Conservation (phyloP, 2,329 filamentous ascomycete species). For the Fusarium dlaminii region DNA sequence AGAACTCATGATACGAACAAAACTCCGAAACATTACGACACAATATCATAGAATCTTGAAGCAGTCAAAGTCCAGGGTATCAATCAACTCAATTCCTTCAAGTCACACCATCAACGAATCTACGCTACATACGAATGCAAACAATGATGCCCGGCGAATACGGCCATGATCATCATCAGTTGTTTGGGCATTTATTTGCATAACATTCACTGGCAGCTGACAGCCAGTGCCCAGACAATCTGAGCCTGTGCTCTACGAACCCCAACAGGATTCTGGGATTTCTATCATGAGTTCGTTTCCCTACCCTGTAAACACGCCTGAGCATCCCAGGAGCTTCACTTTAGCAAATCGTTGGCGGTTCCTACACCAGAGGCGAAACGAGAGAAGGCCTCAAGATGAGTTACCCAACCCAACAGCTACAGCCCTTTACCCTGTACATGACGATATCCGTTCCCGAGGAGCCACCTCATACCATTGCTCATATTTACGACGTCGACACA, state of each 20-base stretch:
- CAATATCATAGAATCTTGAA: not conserved
- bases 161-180: not conserved
- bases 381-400: constrained; percentile 17
- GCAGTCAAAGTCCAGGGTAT: not conserved
- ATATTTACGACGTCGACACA: constrained; percentile 22
- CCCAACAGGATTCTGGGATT: not conserved
- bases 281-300: not conserved
- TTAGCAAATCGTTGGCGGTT: not conserved
- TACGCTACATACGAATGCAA: not conserved
- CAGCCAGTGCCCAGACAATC: not conserved
- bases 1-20: constrained; percentile 10
- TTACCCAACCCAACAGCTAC: constrained; percentile 25
- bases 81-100: not conserved
- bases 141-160: not conserved
- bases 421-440: constrained; percentile 40
- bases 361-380: not conserved
- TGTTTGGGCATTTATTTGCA: not conserved
- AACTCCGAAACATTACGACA: not conserved
- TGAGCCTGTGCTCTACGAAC: not conserved
- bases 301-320: not conserved
- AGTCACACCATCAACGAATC: not conserved
- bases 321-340: not conserved
- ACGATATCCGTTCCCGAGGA: constrained; percentile 37
- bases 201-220: not conserved
- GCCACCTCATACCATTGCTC: not conserved